Base-by-base conservation (phyloP, 2,329 filamentous ascomycete species). In the Fusarium sp. region DNA sequence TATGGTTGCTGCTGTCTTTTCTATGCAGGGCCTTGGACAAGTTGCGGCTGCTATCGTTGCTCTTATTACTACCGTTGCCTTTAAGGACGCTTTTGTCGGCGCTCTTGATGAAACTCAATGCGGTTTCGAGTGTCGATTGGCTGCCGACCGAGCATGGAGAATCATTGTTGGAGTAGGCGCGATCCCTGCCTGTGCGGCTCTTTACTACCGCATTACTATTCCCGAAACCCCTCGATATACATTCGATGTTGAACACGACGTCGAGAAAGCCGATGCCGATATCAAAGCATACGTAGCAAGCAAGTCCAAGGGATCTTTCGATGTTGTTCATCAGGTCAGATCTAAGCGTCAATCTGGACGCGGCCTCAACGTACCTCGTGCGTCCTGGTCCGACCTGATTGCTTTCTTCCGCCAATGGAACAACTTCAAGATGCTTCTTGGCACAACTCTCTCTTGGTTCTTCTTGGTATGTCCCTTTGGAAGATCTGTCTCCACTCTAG, bases 171-270 rank as follows among this genome's bases (percentile, higher is more conserved):
- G 92, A 16, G 89, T 94, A 65, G 93, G 93, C 40, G 92, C 91
- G 15, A 82, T 96, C 12, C 93, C 93, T 1, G 93, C 91, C 5
- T 92, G 89, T 74, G 86, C 94, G 62, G 93, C 92, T 15, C 84
- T 96, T n/a, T 95, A 94, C 80, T 96, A 93, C 81, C 91, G 93
- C 67, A 87, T 96, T 55, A 95, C 92, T 24, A 94, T 96, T 62
- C 93, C 93, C 11, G 93, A 96, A 81, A 94, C 93, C 6, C 92
- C 92, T 40, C 88, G 92, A 40, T 95, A 94, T 79, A 94, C 92
- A 2, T 94, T 94, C 72, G 93, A 96, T 78, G 88, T 96, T 3
- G 86, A 89, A 29, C 90, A 89, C 62, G 92, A 96, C 75, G 85
- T 93, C 30, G 87, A 92, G 78, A 92, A 93, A 81, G 93, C 88